These are phyloP conservation scores for Exophiala aquamarina DNA, from an alignment of 2,329 filamentous ascomycete species.

Conservation along the genomic window DNA sequence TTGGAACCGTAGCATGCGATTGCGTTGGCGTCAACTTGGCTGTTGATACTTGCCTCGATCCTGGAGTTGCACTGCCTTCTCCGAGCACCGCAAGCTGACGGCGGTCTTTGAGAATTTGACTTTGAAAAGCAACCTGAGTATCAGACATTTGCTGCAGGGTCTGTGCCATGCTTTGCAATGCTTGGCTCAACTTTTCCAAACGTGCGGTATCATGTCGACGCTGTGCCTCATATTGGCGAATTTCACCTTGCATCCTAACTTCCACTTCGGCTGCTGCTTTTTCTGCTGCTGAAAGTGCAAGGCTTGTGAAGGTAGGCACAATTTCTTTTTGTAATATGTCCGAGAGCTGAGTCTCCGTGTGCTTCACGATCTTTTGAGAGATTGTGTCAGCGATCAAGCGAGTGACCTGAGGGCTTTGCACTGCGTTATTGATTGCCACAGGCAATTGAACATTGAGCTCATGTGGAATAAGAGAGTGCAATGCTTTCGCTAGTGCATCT, in stretches of 20 bases:
- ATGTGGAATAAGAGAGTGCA: constrained; percentile 67
- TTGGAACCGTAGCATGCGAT: constrained; percentile 23
- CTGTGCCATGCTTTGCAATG: constrained; percentile 58
- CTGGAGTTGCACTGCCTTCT: constrained; percentile 30
- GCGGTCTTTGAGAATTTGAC: constrained; percentile 37
- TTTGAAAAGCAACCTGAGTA: constrained; percentile 42
- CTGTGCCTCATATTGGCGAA: constrained; percentile 52
- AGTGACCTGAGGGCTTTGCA: constrained; percentile 73
- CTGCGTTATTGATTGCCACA: constrained; percentile 61
- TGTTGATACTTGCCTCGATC: constrained; percentile 26
- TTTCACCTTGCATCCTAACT: constrained; percentile 53
- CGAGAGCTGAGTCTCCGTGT: constrained; percentile 69
- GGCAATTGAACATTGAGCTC: constrained; percentile 74
- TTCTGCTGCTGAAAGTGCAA: constrained; percentile 66
- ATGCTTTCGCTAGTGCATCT: constrained; percentile 63
- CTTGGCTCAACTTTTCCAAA: constrained; percentile 58
- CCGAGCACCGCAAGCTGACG: constrained; percentile 20
- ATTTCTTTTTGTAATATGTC: constrained; percentile 62
- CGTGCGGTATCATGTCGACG: constrained; percentile 57
- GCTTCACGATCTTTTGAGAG: constrained; percentile 63
- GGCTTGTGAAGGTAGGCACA: constrained; percentile 64
- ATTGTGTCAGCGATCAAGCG: constrained; percentile 73
- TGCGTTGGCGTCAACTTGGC: constrained; percentile 24
- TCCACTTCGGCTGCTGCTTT: constrained; percentile 69
- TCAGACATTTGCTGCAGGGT: constrained; percentile 45